These are phyloP conservation scores for Porcisia deanei DNA, from an alignment of 208 protist genomes.

Conservation along the genomic window DNA sequence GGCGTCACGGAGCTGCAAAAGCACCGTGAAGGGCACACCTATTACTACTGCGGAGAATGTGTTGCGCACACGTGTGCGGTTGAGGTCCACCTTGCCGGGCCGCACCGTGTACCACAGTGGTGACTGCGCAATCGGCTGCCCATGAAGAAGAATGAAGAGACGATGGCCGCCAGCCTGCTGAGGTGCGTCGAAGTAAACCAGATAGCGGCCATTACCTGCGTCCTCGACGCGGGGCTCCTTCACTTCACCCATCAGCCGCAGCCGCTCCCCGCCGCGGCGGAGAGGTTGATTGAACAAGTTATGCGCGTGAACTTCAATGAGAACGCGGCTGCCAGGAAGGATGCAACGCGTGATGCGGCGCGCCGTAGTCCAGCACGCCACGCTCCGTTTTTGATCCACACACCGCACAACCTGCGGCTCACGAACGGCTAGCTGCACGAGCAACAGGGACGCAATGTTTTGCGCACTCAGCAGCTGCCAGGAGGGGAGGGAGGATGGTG, in stretches of 20 bases:
- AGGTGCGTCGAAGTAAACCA: constrained; percentile 48
- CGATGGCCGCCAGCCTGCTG: constrained; percentile 42
- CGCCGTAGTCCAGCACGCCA: constrained; percentile 65
- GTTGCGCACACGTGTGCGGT: constrained; percentile 31
- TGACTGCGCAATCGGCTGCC: constrained; percentile 65
- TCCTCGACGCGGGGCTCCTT: constrained; percentile 24
- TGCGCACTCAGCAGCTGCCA: constrained; percentile 73
- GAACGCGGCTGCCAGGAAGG: constrained; percentile 16
- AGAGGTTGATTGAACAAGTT: constrained; percentile 43
- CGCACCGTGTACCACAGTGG: constrained; percentile 56
- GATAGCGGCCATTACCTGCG: constrained; percentile 37
- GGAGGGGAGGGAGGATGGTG: constrained; percentile 33
- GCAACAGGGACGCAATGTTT: constrained; percentile 66
- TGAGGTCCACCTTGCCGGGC: constrained; percentile 35
- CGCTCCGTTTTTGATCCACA: constrained; percentile 42
- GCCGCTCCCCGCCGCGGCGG: constrained; percentile 32
- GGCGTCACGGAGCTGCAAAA: constrained; percentile 41
- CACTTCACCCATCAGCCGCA: constrained; percentile 45
- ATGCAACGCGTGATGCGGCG: constrained; percentile 24
- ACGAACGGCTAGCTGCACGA: constrained; percentile 60
- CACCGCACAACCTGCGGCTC: constrained; percentile 37
- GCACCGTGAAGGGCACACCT: constrained; percentile 53
- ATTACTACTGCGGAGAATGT: constrained; percentile 63
- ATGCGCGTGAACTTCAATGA: constrained; percentile 29
- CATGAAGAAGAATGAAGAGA: constrained; percentile 61